Percentiles rank a stretch among this genome's conserved stretches.
Evolutionary conservation across 2,329 filamentous ascomycete species (phyloP).

Genomic region (Pleurostoma richardsiae): DNA sequence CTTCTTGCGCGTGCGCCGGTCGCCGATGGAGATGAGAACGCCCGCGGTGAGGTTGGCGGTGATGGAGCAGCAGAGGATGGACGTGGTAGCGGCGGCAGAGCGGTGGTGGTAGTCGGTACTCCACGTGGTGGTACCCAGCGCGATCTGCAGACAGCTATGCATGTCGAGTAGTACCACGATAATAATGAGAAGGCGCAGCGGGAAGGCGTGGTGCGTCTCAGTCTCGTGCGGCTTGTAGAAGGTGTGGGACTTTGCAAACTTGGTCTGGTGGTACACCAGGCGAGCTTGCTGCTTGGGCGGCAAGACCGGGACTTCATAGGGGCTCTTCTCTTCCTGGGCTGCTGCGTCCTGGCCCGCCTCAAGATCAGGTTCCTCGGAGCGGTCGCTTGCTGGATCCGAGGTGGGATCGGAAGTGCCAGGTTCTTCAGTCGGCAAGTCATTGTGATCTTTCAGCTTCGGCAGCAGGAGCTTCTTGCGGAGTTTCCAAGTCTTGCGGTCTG

Average conservation of each 20-base stretch:
- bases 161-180: constrained; percentile 76
- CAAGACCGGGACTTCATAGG: constrained; percentile 51
- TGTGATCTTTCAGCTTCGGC: constrained; percentile 60
- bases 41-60: constrained; percentile 73
- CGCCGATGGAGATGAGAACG: constrained; percentile 70
- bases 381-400: constrained; percentile 36
- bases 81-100: constrained; percentile 68
- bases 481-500: constrained; percentile 54
- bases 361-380: constrained; percentile 25
- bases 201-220: constrained; percentile 74
- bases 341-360: constrained; percentile 30
- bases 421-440: constrained; percentile 52
- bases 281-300: constrained; percentile 60
- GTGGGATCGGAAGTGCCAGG: constrained; percentile 25
- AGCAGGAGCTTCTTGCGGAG: constrained; percentile 56
- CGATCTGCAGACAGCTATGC: constrained; percentile 76
- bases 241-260: constrained; percentile 76
- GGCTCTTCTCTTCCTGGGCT: constrained; percentile 31
- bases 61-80: constrained; percentile 76
- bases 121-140: constrained; percentile 75
- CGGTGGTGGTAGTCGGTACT: constrained; percentile 66
- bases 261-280: constrained; percentile 71
- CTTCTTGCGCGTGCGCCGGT: constrained; percentile 76
- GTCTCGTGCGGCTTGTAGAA: constrained; percentile 91
- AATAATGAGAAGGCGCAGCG: constrained; percentile 66